Percentiles rank a stretch among this genome's conserved stretches.
phyloP scores from a whole-genome alignment of 2,329 filamentous ascomycete genomes.

The Tolypocladium album region DNA sequence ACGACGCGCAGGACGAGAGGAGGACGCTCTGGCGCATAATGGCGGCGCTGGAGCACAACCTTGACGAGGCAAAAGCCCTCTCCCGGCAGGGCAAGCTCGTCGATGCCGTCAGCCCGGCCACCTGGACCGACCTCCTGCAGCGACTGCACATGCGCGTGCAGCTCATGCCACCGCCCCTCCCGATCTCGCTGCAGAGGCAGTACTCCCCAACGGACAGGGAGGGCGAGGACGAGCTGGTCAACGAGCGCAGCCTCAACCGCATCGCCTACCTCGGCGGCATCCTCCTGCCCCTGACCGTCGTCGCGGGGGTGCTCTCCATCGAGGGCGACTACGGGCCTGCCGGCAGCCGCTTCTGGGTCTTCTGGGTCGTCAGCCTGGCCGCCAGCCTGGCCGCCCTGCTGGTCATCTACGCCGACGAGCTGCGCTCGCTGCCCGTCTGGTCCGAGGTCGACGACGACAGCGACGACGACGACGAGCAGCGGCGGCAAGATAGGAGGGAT shows the following conservation, averaged over 20 bases:
- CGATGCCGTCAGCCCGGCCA: not conserved
- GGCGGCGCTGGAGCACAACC: not conserved
- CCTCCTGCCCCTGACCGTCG: constrained; percentile 35
- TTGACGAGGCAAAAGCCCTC: not conserved
- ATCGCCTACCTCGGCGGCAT: constrained; percentile 39
- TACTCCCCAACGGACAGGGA: not conserved
- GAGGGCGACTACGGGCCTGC: constrained; percentile 31
- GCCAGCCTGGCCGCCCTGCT: constrained; percentile 26
- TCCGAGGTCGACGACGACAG: constrained; percentile 24
- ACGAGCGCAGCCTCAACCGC: constrained; percentile 31
- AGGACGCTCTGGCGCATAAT: not conserved
- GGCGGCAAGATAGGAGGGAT: not conserved
- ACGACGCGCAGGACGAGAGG: not conserved
- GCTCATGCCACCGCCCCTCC: not conserved
- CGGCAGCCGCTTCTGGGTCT: constrained; percentile 33
- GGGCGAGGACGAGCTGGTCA: constrained; percentile 18
- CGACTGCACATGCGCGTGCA: not conserved
- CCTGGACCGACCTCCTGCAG: not conserved
- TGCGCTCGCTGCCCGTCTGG: constrained; percentile 35
- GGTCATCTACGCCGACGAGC: constrained; percentile 37
- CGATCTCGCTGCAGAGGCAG: not conserved
- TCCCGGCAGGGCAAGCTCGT: not conserved
- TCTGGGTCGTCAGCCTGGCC: constrained; percentile 32
- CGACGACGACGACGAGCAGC: not conserved
- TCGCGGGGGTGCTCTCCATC: constrained; percentile 37